These are phyloP conservation scores for Colletotrichum karsti DNA, from an alignment of 2,329 filamentous ascomycete genomes.

Conservation along the genomic window DNA sequence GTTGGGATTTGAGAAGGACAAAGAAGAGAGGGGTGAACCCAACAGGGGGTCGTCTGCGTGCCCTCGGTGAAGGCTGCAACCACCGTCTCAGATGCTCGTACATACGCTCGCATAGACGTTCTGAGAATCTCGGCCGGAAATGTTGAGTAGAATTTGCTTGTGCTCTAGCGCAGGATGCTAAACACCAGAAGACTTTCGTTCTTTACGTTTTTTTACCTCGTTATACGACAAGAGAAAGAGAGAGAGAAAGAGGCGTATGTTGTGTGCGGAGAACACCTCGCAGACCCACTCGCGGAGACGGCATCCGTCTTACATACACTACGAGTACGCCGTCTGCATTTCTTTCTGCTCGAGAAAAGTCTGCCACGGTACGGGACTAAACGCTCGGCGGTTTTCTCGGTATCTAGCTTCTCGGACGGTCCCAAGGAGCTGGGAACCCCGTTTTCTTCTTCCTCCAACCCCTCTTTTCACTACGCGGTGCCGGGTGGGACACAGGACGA, in stretches of 20 bases:
- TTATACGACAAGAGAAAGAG: too few species aligned
- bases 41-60: background rate
- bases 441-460: background rate
- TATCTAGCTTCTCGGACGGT: background rate
- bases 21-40: background rate
- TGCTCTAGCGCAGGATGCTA: too few species aligned
- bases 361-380: background rate
- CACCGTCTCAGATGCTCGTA: too few species aligned
- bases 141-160: too few species aligned
- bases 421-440: constrained; percentile 8
- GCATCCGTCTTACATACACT: background rate
- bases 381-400: background rate
- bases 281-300: background rate
- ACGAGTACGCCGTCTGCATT: background rate
- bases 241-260: too few species aligned
- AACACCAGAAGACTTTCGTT: too few species aligned
- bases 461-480: background rate
- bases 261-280: background rate
- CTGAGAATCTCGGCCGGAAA: too few species aligned
- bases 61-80: background rate
- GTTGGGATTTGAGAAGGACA: background rate
- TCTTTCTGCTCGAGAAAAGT: too few species aligned
- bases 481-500: too few species aligned
- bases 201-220: too few species aligned
- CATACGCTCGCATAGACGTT: too few species aligned